Percentiles rank a stretch among this genome's conserved stretches.
Conservation (phyloP, 306 rosid genomes). For the Delonix regia region DNA sequence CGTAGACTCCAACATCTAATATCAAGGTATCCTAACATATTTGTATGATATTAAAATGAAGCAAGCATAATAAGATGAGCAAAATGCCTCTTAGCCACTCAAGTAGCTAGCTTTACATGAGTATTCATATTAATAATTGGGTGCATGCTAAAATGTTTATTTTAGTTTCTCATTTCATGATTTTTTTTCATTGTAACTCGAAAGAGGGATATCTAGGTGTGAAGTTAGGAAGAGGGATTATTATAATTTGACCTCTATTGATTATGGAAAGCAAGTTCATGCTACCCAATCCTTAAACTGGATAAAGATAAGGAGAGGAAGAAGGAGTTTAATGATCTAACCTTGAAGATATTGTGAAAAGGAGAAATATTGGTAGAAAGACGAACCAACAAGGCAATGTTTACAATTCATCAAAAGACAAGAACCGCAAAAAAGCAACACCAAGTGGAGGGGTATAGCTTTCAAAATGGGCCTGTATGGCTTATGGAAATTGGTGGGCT, state of each 20-base stretch:
- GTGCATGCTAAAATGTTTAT: neutral
- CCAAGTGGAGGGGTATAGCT: conserved; percentile 39
- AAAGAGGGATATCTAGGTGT: neutral
- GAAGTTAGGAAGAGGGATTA: neutral
- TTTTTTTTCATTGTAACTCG: too few species aligned
- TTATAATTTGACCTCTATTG: conserved; percentile 32
- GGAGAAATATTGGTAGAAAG: conserved; percentile 15
- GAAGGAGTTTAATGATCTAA: conserved; percentile 46
- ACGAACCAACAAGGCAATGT: conserved; percentile 52
- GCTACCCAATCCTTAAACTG: conserved; percentile 40
- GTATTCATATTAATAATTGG: neutral
- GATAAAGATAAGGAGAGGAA: neutral
- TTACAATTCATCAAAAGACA: conserved; percentile 54
- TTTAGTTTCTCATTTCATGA: too few species aligned
- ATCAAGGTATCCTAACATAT: too few species aligned
- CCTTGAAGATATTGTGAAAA: conserved; percentile 36
- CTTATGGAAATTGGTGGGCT: too few species aligned
- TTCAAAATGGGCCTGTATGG: too few species aligned
- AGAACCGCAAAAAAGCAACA: conserved; percentile 39
- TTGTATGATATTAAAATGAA: too few species aligned
- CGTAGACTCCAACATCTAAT: too few species aligned
- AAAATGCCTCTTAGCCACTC: too few species aligned
- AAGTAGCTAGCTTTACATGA: too few species aligned
- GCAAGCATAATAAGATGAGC: too few species aligned
- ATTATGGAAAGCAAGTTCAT: conserved; percentile 42